Conservation (phyloP, 352 stramenopile genomes). For the Phytopythium cucurbitacearum region DNA sequence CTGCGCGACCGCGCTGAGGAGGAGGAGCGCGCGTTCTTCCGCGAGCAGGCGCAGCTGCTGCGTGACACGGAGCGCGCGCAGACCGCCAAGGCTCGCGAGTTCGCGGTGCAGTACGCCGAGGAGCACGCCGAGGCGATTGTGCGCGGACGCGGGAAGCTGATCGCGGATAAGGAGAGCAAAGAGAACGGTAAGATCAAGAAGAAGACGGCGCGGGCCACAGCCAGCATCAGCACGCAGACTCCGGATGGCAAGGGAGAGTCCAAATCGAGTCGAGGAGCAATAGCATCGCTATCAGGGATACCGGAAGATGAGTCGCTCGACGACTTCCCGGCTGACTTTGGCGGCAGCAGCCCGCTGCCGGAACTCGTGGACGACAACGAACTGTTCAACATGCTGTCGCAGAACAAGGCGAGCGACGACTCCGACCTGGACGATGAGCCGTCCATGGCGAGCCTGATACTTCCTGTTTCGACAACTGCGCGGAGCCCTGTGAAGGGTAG, state of each 20-base stretch:
- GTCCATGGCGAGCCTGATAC: conserved; percentile 49
- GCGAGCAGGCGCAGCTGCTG: conserved; percentile 23
- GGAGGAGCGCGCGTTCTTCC: conserved; percentile 36
- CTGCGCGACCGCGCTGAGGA: conserved; percentile 47
- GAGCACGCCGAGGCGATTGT: conserved; percentile 8
- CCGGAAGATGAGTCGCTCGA: conserved; percentile 10
- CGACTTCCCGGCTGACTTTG: conserved; percentile 15
- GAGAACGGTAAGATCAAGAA: conserved; percentile 1
- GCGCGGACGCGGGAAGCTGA: neutral
- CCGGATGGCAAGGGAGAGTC: neutral
- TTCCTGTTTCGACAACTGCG: conserved; percentile 23
- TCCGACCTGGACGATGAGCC: conserved; percentile 43
- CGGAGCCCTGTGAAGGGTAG: conserved; percentile 10
- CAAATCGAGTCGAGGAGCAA: neutral
- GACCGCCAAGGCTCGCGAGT: conserved; percentile 4
- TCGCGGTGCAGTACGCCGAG: conserved; percentile 5
- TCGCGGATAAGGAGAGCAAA: conserved; percentile 2
- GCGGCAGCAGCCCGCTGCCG: conserved; percentile 12
- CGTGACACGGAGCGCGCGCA: conserved; percentile 14
- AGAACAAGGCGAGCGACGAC: conserved; percentile 59
- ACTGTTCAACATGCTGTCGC: conserved; percentile 48
- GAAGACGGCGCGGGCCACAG: conserved; percentile 9
- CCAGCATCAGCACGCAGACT: conserved; percentile 4
- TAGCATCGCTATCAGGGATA: conserved; percentile 1
- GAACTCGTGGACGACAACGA: conserved; percentile 33